phyloP scores from a whole-genome alignment of 2,329 filamentous ascomycete species.

The Exophiala viscosa region DNA sequence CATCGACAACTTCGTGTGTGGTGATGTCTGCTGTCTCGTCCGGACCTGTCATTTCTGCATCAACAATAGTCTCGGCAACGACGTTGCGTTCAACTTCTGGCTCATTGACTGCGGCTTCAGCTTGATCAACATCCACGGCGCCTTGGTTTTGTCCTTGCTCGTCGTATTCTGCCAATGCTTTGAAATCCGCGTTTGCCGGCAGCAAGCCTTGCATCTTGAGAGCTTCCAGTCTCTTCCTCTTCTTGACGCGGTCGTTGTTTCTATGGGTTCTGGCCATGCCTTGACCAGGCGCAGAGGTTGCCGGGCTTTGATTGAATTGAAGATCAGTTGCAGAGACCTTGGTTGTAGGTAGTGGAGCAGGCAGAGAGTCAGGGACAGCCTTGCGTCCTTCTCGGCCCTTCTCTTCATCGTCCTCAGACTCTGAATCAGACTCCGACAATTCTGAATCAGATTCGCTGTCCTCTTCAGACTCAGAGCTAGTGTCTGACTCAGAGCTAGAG shows the following conservation, averaged over 20 bases:
- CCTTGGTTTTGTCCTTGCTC: slow-evolving; percentile 24
- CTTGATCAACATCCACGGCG: slow-evolving; percentile 36
- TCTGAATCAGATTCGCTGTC: slow-evolving; percentile 17
- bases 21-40: too few relatives aligned
- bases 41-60: too few relatives aligned
- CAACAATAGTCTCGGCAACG: too few relatives aligned
- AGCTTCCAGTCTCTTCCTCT: slow-evolving; percentile 47
- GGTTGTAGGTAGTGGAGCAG: background rate
- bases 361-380: background rate
- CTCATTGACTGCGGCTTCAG: too few relatives aligned
- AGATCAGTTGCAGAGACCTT: background rate
- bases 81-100: too few relatives aligned
- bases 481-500: slow-evolving; percentile 30
- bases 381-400: background rate
- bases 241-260: slow-evolving; percentile 54
- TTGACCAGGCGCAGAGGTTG: slow-evolving; percentile 41
- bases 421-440: slow-evolving; percentile 27
- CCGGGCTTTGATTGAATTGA: slow-evolving; percentile 14
- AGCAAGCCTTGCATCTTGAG: slow-evolving; percentile 55
- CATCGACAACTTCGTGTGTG: background rate
- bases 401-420: slow-evolving; percentile 20
- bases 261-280: slow-evolving; percentile 51
- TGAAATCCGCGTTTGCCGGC: slow-evolving; percentile 47
- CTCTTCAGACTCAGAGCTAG: slow-evolving; percentile 1
- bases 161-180: slow-evolving; percentile 10